Base-by-base conservation (phyloP, 331 rosid genomes). In the Quercus lobata region DNA sequence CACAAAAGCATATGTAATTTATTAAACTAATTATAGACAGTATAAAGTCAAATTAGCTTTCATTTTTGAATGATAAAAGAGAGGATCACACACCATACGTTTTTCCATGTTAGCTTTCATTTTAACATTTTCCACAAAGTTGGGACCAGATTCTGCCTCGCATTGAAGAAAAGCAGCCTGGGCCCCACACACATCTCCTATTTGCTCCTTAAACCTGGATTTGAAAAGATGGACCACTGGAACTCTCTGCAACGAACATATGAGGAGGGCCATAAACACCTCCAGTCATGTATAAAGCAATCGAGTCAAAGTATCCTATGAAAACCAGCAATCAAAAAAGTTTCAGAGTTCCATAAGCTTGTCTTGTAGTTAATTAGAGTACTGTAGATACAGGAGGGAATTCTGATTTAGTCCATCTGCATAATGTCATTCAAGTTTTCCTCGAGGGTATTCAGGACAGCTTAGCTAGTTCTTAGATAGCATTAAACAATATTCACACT, bases 51-150 rank as follows among this genome's bases (percentile, higher is more conserved):
- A 75, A 22, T 41, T 78, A 12, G 22, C 53, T 46, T 83, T 77
- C 54, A 15, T 14, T 66, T 69, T 57, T 56, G 68, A 69, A 55
- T 62, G 24, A 49, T 60, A 79, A 74, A 73, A 82, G 85, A 74
- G 52, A 61, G 60, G 46, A 78, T 78, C 58, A 81, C 87, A 71
- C 87, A 92, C 98, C 97, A 85, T 82, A 62, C 97, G 97, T 79
- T 83, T 95, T 88, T 95, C 98, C 94, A 91, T 91, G 83, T 95
- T 95, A 76, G 97, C 97, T 86, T 84, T 95, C 80, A 84, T 76
- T 56, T 84, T 87, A 71, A 91, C 85, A 82, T 87, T 91, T 69
- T 90, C 87, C 83, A 85, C 89, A 72, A 92, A 91, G 58, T 83
- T 83, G 29, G 92, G 88, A 84, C 88, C 92, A 57, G 87, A 85